These are phyloP conservation scores for Solanum dulcamara DNA, from an alignment of 257 asterid species.

Conservation along the genomic window DNA sequence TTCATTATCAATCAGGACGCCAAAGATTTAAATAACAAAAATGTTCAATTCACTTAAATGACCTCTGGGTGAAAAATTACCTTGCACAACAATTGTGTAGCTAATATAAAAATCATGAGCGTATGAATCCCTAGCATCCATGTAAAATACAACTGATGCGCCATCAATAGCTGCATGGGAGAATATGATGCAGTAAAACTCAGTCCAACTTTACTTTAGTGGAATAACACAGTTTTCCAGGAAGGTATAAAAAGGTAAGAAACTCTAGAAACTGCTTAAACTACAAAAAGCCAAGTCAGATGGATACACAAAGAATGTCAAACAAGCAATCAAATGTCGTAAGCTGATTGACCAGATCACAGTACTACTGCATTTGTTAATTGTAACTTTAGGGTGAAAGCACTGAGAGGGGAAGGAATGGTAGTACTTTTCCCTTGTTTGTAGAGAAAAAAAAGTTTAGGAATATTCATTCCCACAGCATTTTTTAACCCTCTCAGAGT, in stretches of 20 bases:
- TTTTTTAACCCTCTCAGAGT: background rate
- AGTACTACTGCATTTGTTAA: background rate
- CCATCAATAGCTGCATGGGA: slow-evolving; percentile 61
- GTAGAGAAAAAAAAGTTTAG: background rate
- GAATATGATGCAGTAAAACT: background rate
- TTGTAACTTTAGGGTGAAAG: background rate
- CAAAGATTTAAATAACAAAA: background rate
- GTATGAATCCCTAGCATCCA: slow-evolving; percentile 31
- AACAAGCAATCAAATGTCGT: background rate
- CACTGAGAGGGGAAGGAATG: background rate
- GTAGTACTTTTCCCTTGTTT: background rate
- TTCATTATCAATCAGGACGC: background rate
- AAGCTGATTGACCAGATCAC: background rate
- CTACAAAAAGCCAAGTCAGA: background rate
- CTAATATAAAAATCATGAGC: slow-evolving; percentile 39
- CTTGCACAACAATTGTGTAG: slow-evolving; percentile 60
- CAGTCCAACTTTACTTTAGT: background rate
- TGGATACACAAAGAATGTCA: background rate
- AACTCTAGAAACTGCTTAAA: background rate
- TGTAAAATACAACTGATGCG: slow-evolving; percentile 64
- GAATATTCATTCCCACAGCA: background rate
- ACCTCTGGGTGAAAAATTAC: slow-evolving; percentile 20
- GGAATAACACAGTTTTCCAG: background rate
- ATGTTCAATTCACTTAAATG: background rate
- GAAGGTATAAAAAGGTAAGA: background rate